A percentile compares a stretch with the other conserved stretches of the same genome.
Conservation (phyloP, 768 basidiomycete species). For the Sarcodon sp. region DNA sequence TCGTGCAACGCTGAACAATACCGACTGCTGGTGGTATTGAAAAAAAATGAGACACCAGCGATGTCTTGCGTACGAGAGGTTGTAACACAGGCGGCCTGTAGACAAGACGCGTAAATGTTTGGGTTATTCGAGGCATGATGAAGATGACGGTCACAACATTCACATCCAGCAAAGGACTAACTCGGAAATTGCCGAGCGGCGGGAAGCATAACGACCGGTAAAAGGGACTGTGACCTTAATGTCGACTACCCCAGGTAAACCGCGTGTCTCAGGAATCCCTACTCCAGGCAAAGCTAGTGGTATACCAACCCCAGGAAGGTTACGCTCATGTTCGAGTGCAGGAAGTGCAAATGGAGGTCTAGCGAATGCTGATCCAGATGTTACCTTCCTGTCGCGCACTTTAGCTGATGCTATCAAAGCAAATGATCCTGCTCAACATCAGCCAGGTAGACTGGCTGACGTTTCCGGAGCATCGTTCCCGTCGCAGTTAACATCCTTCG, state of each 20-base stretch:
- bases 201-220: no score
- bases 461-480: conserved; percentile 30
- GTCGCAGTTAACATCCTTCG: neutral
- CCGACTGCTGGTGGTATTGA: neutral
- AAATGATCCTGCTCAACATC: conserved; percentile 69
- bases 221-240: conserved; percentile 10
- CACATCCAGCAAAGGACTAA: neutral
- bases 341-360: conserved; percentile 13
- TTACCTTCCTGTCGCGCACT: conserved; percentile 54
- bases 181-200: neutral
- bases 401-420: conserved; percentile 71
- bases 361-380: conserved; percentile 21
- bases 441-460: conserved; percentile 26
- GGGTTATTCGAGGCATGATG: neutral
- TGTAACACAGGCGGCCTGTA: neutral
- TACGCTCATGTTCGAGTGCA: conserved; percentile 49
- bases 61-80: neutral
- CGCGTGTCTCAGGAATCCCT: conserved; percentile 29
- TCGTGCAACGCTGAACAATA: no score
- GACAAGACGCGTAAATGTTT: neutral
- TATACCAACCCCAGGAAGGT: conserved; percentile 62
- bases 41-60: neutral
- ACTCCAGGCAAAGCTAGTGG: conserved; percentile 31
- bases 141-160: neutral
- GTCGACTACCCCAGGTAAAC: conserved; percentile 30